Conservation (phyloP, 2,329 filamentous ascomycete species). For the Venturia pyrina region DNA sequence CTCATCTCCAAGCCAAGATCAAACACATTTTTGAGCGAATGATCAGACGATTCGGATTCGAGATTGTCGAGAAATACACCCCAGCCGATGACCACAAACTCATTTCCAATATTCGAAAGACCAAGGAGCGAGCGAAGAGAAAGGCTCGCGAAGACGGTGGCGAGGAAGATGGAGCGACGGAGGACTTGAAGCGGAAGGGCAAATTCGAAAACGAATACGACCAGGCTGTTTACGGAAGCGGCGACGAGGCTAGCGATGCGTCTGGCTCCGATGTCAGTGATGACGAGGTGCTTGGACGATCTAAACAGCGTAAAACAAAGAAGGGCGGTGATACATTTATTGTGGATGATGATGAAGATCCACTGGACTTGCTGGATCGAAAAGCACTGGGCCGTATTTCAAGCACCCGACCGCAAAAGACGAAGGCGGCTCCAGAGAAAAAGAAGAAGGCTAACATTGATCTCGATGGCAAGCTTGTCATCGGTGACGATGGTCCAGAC, state of each 20-base stretch:
- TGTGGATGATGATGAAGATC: constrained; percentile 87
- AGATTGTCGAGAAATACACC: constrained; percentile 67
- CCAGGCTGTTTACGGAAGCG: constrained; percentile 75
- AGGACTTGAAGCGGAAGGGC: constrained; percentile 31
- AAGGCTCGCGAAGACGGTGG: constrained; percentile 62
- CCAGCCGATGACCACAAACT: constrained; percentile 84
- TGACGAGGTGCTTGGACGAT: constrained; percentile 42
- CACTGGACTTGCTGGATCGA: constrained; percentile 84
- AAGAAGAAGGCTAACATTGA: constrained; percentile 57
- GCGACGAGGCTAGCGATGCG: constrained; percentile 41
- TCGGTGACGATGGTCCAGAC: constrained; percentile 44
- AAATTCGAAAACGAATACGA: constrained; percentile 90
- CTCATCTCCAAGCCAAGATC: constrained; percentile 91
- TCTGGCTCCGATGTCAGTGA: constrained; percentile 52
- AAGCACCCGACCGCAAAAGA: constrained; percentile 68
- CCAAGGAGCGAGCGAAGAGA: constrained; percentile 79
- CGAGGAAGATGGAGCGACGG: constrained; percentile 42
- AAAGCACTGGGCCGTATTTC: constrained; percentile 88
- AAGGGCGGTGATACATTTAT: constrained; percentile 63
- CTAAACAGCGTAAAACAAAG: constrained; percentile 33
- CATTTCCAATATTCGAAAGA: constrained; percentile 90
- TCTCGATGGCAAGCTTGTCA: constrained; percentile 69
- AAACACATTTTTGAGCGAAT: constrained; percentile 96
- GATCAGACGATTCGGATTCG: constrained; percentile 80
- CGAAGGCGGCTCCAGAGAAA: constrained; percentile 40